A percentile compares a stretch with the other conserved stretches of the same genome.
Conservation (phyloP, 768 basidiomycete genomes). For the Kwoniella heveanensis region DNA sequence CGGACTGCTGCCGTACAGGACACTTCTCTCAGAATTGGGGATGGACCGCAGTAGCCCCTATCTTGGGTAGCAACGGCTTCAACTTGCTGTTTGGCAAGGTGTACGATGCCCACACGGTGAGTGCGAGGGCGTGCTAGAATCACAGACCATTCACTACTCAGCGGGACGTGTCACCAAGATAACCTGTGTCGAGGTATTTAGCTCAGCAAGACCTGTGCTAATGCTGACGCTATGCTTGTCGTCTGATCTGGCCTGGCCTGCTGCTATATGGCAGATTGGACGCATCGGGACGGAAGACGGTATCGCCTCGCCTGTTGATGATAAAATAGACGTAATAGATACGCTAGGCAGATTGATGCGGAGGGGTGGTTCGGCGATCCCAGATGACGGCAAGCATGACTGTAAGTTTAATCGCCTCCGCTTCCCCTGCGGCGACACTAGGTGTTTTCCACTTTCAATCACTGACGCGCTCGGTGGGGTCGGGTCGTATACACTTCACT, state of each 20-base stretch:
- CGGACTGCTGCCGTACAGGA: background rate
- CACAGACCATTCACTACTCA: background rate
- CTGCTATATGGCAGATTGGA: slow-evolving; percentile 22
- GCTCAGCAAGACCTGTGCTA: too few species aligned
- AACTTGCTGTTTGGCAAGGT: slow-evolving; percentile 80
- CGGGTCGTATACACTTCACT: too few species aligned
- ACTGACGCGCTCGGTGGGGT: too few species aligned
- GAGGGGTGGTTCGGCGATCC: slow-evolving; percentile 22
- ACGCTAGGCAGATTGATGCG: slow-evolving; percentile 4
- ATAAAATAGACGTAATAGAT: background rate
- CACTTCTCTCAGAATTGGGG: slow-evolving; percentile 89
- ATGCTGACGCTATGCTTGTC: too few species aligned
- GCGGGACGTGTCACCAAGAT: too few species aligned
- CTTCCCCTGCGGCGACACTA: too few species aligned
- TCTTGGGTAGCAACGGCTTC: slow-evolving; percentile 76
- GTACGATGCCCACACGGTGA: slow-evolving; percentile 69
- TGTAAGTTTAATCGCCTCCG: too few species aligned
- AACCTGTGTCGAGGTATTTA: too few species aligned
- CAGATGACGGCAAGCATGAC: slow-evolving; percentile 39
- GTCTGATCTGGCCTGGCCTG: too few species aligned
- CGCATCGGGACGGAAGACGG: slow-evolving; percentile 26
- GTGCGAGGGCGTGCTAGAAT: slow-evolving; percentile 8
- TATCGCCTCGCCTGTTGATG: background rate
- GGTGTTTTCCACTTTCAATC: too few species aligned
- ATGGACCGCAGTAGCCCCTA: slow-evolving; percentile 70